Evolutionary conservation across 148 eudicot species (phyloP).

Genomic region (Silene uniflora): DNA sequence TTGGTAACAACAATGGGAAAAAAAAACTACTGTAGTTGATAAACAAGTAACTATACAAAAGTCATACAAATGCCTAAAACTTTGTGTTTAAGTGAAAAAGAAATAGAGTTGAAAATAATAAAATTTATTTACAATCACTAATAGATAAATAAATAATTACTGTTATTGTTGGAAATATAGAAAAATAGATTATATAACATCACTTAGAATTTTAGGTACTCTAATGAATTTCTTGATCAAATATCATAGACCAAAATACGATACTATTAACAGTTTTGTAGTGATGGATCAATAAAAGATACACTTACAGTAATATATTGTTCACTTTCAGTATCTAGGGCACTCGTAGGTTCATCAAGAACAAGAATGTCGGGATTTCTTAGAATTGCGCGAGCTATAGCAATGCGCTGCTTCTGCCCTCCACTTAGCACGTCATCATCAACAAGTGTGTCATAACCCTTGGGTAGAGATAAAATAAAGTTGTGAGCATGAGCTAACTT

Average conservation of each 20-base stretch:
- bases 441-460: conserved; percentile 82
- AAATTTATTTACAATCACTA: too few relatives aligned
- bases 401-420: conserved; percentile 94
- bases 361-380: conserved; percentile 89
- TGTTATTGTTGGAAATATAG: too few relatives aligned
- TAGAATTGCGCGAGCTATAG: conserved; percentile 91
- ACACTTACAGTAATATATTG: conserved; percentile 78
- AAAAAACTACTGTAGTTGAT: too few relatives aligned
- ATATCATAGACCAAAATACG: too few relatives aligned
- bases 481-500: conserved; percentile 89
- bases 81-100: too few relatives aligned
- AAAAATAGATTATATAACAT: too few relatives aligned
- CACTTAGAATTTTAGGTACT: neutral
- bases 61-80: too few relatives aligned
- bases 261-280: neutral
- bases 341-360: conserved; percentile 97
- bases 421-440: conserved; percentile 98
- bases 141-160: too few relatives aligned
- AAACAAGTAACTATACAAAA: too few relatives aligned
- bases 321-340: conserved; percentile 96
- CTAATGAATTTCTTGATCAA: neutral
- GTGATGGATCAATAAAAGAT: neutral
- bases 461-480: conserved; percentile 72
- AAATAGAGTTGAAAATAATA: too few relatives aligned
- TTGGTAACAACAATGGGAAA: too few relatives aligned